Percentiles rank a stretch among this genome's conserved stretches.
These are phyloP conservation scores for Yarrowia yakushimensis DNA, from an alignment of 805 yeast genomes.

Conservation along the genomic window DNA sequence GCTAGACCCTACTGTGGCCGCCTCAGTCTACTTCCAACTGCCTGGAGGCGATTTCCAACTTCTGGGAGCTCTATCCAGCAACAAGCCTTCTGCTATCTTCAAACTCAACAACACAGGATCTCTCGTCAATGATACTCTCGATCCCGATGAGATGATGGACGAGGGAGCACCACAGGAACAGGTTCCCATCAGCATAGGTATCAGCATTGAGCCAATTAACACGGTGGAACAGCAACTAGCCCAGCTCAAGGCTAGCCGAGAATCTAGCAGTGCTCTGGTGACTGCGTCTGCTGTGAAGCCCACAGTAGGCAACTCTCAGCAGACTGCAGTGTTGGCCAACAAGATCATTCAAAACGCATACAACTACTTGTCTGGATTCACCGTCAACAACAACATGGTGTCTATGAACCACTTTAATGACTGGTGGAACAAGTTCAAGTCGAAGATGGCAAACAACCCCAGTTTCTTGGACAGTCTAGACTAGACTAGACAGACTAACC, in stretches of 20 bases:
- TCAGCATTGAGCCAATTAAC: constrained; percentile 78
- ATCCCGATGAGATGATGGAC: constrained; percentile 56
- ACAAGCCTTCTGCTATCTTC: constrained; percentile 89
- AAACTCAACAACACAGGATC: constrained; percentile 48
- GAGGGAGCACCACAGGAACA: constrained; percentile 40
- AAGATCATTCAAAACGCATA: constrained; percentile 90
- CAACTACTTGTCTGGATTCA: constrained; percentile 83
- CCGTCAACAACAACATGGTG: constrained; percentile 74
- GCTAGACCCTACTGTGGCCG: constrained; percentile 65
- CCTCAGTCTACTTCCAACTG: constrained; percentile 83
- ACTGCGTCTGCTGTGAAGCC: constrained; percentile 37
- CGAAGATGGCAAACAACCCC: constrained; percentile 74
- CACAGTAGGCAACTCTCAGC: constrained; percentile 27
- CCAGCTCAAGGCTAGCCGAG: constrained; percentile 38
- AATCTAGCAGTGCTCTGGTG: constrained; percentile 35
- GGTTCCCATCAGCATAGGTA: constrained; percentile 58
- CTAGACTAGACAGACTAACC: constrained; percentile 31
- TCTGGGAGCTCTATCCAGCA: constrained; percentile 40
- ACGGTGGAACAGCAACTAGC: constrained; percentile 60
- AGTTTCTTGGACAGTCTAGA: constrained; percentile 59
- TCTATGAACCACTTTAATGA: constrained; percentile 82
- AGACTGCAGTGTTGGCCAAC: constrained; percentile 67
- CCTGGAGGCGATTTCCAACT: constrained; percentile 49
- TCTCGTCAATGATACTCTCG: constrained; percentile 41
- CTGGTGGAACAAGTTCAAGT: constrained; percentile 91